Base-by-base conservation (phyloP, 225 moss, liverwort and hornwort species). In the Pseudoscleropodium purum region DNA sequence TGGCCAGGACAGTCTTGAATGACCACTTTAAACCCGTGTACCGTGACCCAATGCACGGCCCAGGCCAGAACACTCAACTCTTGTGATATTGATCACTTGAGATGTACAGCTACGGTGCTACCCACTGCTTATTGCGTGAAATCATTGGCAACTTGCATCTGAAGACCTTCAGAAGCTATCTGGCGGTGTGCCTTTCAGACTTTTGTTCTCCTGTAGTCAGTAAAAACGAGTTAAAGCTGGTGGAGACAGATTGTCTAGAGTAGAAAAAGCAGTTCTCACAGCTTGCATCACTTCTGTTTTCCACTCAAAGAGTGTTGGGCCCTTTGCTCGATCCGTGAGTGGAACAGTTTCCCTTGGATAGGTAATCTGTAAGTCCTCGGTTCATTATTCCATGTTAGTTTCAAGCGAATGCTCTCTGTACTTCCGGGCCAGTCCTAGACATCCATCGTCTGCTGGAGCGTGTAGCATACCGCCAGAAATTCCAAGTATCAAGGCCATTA, bases 21-120 rank as follows among this genome's bases (percentile, higher is more conserved):
- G 92, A 91, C 63, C 92, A 93, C 91, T 93, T 89, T 52, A 93
- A 93, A 86, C 92, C 92, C 24, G 89, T 93, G 60, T 93, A 91
- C 88, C 92, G 92, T 30, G 92, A 92, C 29, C 81, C 87, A 56
- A 47, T 82, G 80, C 82, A 81, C 24, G 67, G 68, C 37, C 79
- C 90, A 79, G 88, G 85, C 85, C 91, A 85, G 45, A 83, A 33
- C 72, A 65, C 88, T 61, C 91, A 87, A 82, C 83, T 93, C 83
- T 79, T 93, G 86, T 91, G 90, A 89, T 43, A 54, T 52, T 57
- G 75, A 52, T 87, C 86, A 80, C 47, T 69, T 33, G 34, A 67
- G 87, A 78, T 90, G 74, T 74, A 85, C 47, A 74, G 47, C 75
- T 59, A 75, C 59, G 57, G 24, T 75, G 85, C 75, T 75, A 61